Evolutionary conservation across 139 green algal genomes (phyloP).

Genomic region (Coelastrella sp.): DNA sequence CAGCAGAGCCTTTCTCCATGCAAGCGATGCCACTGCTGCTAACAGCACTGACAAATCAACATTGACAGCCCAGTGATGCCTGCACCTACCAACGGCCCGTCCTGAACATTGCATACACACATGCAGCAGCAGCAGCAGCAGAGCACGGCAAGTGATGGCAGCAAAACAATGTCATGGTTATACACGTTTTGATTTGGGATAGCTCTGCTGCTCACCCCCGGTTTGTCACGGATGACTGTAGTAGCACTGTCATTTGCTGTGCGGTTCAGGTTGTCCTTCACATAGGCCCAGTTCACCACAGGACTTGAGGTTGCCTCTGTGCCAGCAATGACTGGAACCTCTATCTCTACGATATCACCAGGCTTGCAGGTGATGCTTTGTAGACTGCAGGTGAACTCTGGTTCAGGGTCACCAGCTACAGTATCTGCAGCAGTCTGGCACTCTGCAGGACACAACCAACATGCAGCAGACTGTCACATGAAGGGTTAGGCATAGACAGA

Average conservation of each 20-base stretch:
- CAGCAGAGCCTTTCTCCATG: no score
- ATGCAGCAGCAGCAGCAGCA: no score
- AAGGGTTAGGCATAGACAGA: not conserved
- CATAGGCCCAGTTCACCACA: not conserved
- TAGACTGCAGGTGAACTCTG: not conserved
- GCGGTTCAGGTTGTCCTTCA: not conserved
- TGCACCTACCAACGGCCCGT: no score
- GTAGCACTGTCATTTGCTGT: not conserved
- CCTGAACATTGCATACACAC: no score
- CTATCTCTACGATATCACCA: not conserved
- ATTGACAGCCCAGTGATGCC: no score
- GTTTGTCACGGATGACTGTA: not conserved
- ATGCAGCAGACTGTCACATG: no score
- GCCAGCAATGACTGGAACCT: not conserved
- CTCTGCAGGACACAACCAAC: constrained; percentile 1
- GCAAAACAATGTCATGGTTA: no score
- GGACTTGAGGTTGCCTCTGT: not conserved
- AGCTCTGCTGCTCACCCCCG: not conserved
- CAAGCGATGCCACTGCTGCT: no score
- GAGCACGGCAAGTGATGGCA: no score
- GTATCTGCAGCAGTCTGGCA: not conserved
- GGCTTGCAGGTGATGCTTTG: not conserved
- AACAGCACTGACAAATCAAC: no score
- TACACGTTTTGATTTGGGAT: no score
- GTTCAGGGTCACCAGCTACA: not conserved